Evolutionary conservation across 805 yeast species (phyloP).

Genomic region (Tetrapisispora phaffii): DNA sequence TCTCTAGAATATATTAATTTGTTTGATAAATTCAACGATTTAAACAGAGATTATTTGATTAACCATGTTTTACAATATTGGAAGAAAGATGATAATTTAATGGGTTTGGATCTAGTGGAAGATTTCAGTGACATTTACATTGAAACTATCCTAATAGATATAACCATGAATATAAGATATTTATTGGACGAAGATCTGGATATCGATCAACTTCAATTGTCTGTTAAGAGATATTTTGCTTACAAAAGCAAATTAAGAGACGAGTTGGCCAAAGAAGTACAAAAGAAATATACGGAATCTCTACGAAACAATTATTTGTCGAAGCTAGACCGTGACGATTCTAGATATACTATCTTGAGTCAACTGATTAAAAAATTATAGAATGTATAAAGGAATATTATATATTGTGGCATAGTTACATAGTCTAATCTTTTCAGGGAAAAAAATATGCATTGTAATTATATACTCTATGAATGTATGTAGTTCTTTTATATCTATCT

Average conservation of each 20-base stretch:
- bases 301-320: constrained; percentile 29
- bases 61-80: constrained; percentile 53
- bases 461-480: neutral
- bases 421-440: neutral
- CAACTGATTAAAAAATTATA: constrained; percentile 27
- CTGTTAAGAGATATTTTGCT: constrained; percentile 63
- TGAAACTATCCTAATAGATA: constrained; percentile 38
- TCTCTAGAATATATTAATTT: constrained; percentile 41
- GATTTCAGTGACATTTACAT: constrained; percentile 31
- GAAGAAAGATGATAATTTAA: constrained; percentile 29
- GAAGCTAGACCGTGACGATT: constrained; percentile 21
- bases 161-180: constrained; percentile 59
- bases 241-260: constrained; percentile 39
- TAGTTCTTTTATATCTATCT: neutral
- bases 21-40: constrained; percentile 59
- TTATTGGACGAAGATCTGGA: constrained; percentile 30
- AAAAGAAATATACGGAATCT: constrained; percentile 25
- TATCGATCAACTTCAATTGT: constrained; percentile 51
- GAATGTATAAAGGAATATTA: neutral
- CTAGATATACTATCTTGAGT: constrained; percentile 24
- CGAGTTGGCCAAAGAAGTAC: constrained; percentile 29
- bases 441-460: constrained; percentile 1
- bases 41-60: constrained; percentile 59
- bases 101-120: constrained; percentile 23
- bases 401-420: neutral